phyloP scores from a whole-genome alignment of 2,329 filamentous ascomycete genomes.

The Diaporthe citri region DNA sequence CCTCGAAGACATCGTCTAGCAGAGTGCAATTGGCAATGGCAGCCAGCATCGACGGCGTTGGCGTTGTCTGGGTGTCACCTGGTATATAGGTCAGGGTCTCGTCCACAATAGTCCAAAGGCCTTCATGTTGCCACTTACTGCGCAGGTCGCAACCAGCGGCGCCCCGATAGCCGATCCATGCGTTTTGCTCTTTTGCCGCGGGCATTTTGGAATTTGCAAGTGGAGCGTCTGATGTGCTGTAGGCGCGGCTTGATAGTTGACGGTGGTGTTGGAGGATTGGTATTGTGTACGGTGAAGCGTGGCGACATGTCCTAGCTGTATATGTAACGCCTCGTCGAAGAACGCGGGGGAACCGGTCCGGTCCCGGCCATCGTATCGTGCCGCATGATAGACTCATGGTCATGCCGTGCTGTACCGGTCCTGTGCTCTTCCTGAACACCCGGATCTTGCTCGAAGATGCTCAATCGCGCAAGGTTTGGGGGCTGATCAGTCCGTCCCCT shows the following conservation, averaged over 20 bases:
- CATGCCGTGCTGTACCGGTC: conserved; percentile 15
- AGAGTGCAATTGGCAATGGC: conserved; percentile 82
- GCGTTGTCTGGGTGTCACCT: conserved; percentile 75
- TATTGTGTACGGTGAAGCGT: neutral
- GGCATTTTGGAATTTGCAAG: conserved; percentile 31
- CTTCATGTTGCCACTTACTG: conserved; percentile 48
- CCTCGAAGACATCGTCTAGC: conserved; percentile 85
- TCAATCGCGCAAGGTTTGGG: conserved; percentile 10
- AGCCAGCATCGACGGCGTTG: conserved; percentile 83
- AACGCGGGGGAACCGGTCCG: conserved; percentile 29
- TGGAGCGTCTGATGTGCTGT: conserved; percentile 1
- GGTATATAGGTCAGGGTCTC: neutral
- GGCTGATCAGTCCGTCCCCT: conserved; percentile 6
- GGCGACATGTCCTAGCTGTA: conserved; percentile 4
- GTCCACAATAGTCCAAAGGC: neutral
- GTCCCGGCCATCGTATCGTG: conserved; percentile 30
- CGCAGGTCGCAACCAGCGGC: conserved; percentile 55
- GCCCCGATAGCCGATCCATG: conserved; percentile 55
- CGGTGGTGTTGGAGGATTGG: neutral
- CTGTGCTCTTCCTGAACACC: neutral
- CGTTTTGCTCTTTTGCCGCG: conserved; percentile 38
- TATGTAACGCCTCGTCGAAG: conserved; percentile 15
- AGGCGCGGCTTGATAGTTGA: conserved; percentile 3
- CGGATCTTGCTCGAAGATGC: conserved; percentile 12
- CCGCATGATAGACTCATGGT: conserved; percentile 23